Evolutionary conservation across 352 stramenopile genomes (phyloP), one percentile per base, ranked within the genome.

Genomic region (Pythium myriotylum): DNA sequence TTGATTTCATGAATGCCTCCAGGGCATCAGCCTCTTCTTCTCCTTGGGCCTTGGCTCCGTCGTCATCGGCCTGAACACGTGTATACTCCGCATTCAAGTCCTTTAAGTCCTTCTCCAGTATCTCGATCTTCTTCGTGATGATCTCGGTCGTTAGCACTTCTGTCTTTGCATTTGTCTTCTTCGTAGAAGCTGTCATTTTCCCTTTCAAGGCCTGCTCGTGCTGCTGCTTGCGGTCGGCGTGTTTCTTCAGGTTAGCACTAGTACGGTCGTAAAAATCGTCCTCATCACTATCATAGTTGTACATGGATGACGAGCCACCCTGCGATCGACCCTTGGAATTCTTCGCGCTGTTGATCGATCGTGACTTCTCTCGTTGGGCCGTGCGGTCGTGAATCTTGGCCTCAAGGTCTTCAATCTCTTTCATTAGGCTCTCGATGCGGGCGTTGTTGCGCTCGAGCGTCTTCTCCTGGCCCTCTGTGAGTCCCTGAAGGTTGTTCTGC

Each of bases 201-300:
- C 12, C 45, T 6, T 10, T 39, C 10, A 14, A 4, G 14, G 48
- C 29, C 33, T 39, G 48, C 23, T 37, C 29, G 23, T 16, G 23
- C 23, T 43, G 29, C 20, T 43, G 42, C 43, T 54, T 79, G 17
- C 72, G 68, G 9, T 60, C 70, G n/a, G 50, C 45, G 22, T 75
- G 67, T 42, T 85, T 85, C 40, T 72, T 60, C 37, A 88, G 65
- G 48, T 88, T 89, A 3, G 81, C 68, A 42, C 73, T 78, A 1
- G 81, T 92, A 40, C 81, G 79, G 62, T 92, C 81, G 53, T 91
- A 92, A 39, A 91, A 91, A 26, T 92, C 81, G 48, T 92, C 83
- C 57, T 92, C 81, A 55, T 92, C 81, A 51, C 79, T 90, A 46
- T 69, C 77, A 54, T 90, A 84, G 22, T 49, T 73, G 27, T 88